Evolutionary conservation across 208 protist species (phyloP), one percentile per base, ranked within the genome.

Genomic region (Wallacemonas sp.): DNA sequence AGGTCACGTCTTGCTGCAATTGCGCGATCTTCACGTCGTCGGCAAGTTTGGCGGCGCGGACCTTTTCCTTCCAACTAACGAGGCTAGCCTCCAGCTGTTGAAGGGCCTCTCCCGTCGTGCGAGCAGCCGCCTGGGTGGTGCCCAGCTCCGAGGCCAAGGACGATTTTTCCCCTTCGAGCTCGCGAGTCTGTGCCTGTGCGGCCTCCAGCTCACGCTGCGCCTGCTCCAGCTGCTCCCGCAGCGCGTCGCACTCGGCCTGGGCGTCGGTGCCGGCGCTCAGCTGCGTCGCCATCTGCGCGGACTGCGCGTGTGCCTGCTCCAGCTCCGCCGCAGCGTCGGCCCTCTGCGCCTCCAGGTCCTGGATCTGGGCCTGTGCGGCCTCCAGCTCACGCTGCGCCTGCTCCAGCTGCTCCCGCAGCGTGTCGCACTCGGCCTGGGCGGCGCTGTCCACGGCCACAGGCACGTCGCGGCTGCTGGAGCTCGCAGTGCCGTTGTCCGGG

Each of bases 21-120:
- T 55, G 16, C 8, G 54, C 48, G 29, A 84, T 83, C 1, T 49
- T 54, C 61, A 82, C 66, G 2, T 28, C 48, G 50, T 93, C 87
- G 0, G 59, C 41, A 0, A 76, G 29, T 44, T 93, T 93, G 0
- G 71, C 68, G 0, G 67, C 61, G 32, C 82, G 77, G 29, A 89
- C 81, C 67, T 87, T 93, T 39, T 91, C 82, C 72, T 87, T 91
- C 85, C 87, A 93, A 0, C 2, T 18, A 0, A 61, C 45, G 1
- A 75, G 14, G 29, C 31, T 70, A 12, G 62, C 61, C 38, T 74
- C 61, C 55, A 74, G 66, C 22, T 46, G 52, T 10, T 49, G 57
- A 10, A 74, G 46, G 16, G 64, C n/a, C 5, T 57, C n/a, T 11
- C 25, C 57, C 5, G 31, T 62, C 1, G 33, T 65, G 61, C 33